Base-by-base conservation (phyloP, 2,329 filamentous ascomycete species). In the Pestalotiopsis sp. region DNA sequence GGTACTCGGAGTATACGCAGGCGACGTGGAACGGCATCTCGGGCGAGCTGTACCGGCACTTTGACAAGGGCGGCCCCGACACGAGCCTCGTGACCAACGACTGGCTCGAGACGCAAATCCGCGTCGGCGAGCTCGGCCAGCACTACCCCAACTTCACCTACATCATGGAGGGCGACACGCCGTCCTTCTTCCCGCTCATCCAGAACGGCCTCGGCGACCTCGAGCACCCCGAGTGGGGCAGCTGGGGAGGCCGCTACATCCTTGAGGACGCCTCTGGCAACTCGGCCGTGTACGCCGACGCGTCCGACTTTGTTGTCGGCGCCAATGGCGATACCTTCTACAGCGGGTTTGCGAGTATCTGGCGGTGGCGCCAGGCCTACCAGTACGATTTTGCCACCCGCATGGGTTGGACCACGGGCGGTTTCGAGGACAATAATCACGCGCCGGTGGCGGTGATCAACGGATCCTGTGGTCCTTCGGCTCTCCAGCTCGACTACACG, bases 21-120 rank as follows among this genome's bases (percentile, higher is more conserved):
- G 87, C 87, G 0, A 78, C 86, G 0, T 90, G 88, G 87, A 82
- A 79, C 1, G 87, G 87, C 1, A 90, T 90, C 41, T 76, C 76
- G 6, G 61, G 61, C 14, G 61, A 64, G 23, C 20, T 20, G 9
- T 49, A 20, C 40, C 20, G 40, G 2, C 36, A 49, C 61, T 81
- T 82, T 52, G 65, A 66, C 59, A 12, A 60, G 31, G 65, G 65
- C 20, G 57, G 52, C 11, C 52, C 65, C n/a, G 56, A 66, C 36
- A 27, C 25, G 9, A 36, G 25, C 36, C 27, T 41, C 13, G 80
- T 86, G 62, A 80, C 79, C 6, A 80, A 82, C 52, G 75, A 79
- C 3, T 87, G 85, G 84, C 77, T 86, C 60, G 77, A 80, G 23
- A 74, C 80, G 52, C 80, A 87, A 70, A 84, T 87, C 63, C 84